Evolutionary conservation across 2,329 filamentous ascomycete species (phyloP).

Genomic region (Fusarium odoratissimum): DNA sequence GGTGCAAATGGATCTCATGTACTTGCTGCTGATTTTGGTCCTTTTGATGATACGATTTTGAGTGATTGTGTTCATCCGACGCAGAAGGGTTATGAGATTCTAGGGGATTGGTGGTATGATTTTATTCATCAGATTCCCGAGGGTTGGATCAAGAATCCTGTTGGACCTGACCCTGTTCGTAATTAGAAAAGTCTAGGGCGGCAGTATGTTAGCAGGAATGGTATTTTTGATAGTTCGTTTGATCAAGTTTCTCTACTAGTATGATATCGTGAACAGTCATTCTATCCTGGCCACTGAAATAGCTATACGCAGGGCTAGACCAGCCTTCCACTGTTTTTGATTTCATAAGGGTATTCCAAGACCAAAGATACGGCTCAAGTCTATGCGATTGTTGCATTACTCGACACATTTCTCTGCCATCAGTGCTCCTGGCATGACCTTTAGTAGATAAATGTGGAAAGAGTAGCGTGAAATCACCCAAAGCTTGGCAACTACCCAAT

Average conservation of each 20-base stretch:
- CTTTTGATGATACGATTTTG: conserved; percentile 22
- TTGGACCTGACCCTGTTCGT: background rate
- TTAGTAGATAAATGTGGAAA: background rate
- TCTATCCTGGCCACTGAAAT: background rate
- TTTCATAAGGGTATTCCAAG: rapidly evolving
- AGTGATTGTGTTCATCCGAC: conserved; percentile 51
- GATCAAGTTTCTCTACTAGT: background rate
- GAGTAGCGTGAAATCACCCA: background rate
- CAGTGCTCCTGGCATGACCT: background rate
- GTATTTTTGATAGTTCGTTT: rapidly evolving
- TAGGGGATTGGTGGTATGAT: conserved; percentile 52
- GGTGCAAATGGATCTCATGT: conserved; percentile 42
- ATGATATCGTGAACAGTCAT: too few species aligned
- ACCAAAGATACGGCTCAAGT: background rate
- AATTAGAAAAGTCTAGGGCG: rapidly evolving
- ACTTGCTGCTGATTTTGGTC: conserved; percentile 47
- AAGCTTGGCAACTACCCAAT: background rate
- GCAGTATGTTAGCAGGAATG: rapidly evolving
- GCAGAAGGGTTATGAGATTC: conserved; percentile 44
- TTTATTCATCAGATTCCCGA: conserved; percentile 49
- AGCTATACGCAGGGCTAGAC: background rate
- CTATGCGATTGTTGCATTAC: rapidly evolving
- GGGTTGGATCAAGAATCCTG: conserved; percentile 40
- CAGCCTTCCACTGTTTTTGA: rapidly evolving
- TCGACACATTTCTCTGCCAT: background rate